phyloP scores from a whole-genome alignment of 495 filamentous ascomycete genomes.

The Cercophora sp. region DNA sequence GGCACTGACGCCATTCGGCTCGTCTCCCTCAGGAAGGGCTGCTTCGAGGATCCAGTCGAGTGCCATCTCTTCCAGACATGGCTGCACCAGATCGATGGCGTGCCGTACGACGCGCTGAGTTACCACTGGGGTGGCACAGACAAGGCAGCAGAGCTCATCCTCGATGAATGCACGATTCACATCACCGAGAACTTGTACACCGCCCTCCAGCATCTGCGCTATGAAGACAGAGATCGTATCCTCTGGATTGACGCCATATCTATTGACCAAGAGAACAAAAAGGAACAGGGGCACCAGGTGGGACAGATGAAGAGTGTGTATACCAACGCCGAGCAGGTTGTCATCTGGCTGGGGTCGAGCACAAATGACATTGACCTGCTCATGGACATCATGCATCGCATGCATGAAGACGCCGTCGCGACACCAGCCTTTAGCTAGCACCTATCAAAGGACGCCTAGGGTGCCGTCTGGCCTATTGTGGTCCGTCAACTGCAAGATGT shows the following conservation, averaged over 20 bases:
- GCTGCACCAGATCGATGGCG: background rate
- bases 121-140: slow-evolving; percentile 29
- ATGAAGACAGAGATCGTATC: background rate
- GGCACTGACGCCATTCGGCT: background rate
- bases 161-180: background rate
- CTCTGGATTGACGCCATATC: slow-evolving; percentile 22
- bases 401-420: background rate
- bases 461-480: too few relatives aligned
- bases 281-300: slow-evolving; percentile 15
- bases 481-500: background rate
- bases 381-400: background rate
- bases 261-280: slow-evolving; percentile 16
- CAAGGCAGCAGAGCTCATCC: background rate
- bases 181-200: slow-evolving; percentile 7
- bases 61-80: background rate
- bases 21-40: background rate
- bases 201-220: background rate
- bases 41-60: background rate
- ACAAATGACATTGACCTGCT: background rate
- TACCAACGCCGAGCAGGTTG: background rate
- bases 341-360: slow-evolving; percentile 10
- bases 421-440: too few relatives aligned
- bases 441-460: too few relatives aligned
- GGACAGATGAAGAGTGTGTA: slow-evolving; percentile 12
- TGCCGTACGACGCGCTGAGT: slow-evolving; percentile 29